These are phyloP conservation scores for Talaromyces sp. DNA, from an alignment of 2,329 filamentous ascomycete genomes.

Conservation along the genomic window DNA sequence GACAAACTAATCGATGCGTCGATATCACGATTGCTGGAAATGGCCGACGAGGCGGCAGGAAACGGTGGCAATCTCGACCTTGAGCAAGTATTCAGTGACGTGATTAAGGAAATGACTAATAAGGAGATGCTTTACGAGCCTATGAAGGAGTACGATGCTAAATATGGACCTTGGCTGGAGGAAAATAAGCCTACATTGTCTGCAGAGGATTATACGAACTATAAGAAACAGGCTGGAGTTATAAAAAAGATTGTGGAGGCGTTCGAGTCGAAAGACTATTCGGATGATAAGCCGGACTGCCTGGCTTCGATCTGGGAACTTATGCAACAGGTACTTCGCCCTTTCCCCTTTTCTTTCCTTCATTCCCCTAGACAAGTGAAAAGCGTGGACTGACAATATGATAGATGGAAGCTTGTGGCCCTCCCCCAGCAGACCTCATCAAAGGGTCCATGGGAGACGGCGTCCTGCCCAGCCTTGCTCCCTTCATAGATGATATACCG, in stretches of 20 bases:
- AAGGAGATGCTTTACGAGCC: conserved; percentile 98
- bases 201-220: conserved; percentile 72
- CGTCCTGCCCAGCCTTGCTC: conserved; percentile 20
- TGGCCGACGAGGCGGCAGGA: conserved; percentile 65
- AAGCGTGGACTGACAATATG: neutral
- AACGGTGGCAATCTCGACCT: conserved; percentile 61
- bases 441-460: conserved; percentile 29
- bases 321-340: conserved; percentile 82
- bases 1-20: conserved; percentile 71
- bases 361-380: neutral
- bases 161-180: conserved; percentile 85
- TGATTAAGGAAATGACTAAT: conserved; percentile 99
- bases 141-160: conserved; percentile 93
- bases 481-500: conserved; percentile 70
- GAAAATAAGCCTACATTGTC: conserved; percentile 66
- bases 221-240: conserved; percentile 74
- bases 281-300: conserved; percentile 76
- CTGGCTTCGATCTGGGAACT: conserved; percentile 91
- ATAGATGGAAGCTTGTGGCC: conserved; percentile 95
- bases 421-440: conserved; percentile 84
- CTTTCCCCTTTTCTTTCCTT: neutral
- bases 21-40: conserved; percentile 86
- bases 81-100: conserved; percentile 89
- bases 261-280: conserved; percentile 80
- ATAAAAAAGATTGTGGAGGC: conserved; percentile 84